Evolutionary conservation across 2,329 filamentous ascomycete species (phyloP).

Genomic region (Fusarium tjaetaba): DNA sequence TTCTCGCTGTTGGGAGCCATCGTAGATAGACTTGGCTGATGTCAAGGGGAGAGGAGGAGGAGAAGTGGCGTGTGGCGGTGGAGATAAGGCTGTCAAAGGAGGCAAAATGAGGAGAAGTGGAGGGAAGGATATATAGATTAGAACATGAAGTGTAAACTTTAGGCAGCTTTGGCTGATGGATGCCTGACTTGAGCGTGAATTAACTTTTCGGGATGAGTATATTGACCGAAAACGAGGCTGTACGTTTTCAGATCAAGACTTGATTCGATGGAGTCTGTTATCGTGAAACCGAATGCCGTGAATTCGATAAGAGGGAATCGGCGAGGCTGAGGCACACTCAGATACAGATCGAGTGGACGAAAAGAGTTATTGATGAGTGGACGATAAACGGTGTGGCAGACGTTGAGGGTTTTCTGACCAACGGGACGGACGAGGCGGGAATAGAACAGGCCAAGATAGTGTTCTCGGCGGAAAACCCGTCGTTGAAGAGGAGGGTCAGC

Average conservation of each 20-base stretch:
- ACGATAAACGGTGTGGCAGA: conserved; percentile 11
- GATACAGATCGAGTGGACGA: conserved; percentile 11
- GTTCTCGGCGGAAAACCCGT: conserved; percentile 25
- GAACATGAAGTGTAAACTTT: conserved; percentile 17
- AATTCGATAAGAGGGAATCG: conserved; percentile 6
- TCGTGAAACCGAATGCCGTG: conserved; percentile 10
- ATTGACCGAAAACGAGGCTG: conserved; percentile 14
- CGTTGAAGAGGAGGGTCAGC: conserved; percentile 25
- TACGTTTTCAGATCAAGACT: neutral
- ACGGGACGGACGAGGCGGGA: conserved; percentile 26
- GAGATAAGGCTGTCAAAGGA: conserved; percentile 26
- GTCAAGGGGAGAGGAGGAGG: neutral
- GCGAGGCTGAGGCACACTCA: conserved; percentile 13
- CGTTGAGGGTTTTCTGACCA: conserved; percentile 19
- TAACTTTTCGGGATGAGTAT: neutral
- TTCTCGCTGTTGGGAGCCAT: conserved; percentile 68
- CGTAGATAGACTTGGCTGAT: conserved; percentile 34
- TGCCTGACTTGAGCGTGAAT: conserved; percentile 31
- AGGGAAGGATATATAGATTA: conserved; percentile 30
- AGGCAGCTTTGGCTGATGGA: conserved; percentile 36
- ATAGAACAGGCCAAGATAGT: conserved; percentile 6
- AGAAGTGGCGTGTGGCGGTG: neutral
- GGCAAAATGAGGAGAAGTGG: conserved; percentile 26
- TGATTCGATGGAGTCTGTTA: conserved; percentile 17
- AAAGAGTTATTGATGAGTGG: neutral